Evolutionary conservation across 2,329 filamentous ascomycete species (phyloP).

Genomic region (Xylariaceae sp.): DNA sequence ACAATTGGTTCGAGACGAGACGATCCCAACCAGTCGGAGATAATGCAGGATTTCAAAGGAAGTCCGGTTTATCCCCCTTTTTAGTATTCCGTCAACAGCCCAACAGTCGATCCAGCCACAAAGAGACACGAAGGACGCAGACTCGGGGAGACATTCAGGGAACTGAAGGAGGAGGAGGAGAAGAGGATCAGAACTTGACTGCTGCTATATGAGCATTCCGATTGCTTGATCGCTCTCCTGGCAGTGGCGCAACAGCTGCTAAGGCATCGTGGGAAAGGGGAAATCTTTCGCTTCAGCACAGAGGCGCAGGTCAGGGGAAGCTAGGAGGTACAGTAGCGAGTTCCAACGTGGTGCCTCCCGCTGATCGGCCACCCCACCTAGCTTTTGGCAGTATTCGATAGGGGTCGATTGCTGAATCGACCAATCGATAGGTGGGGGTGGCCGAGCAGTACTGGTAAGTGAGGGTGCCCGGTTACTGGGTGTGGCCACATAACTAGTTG

Average conservation of each 20-base stretch:
- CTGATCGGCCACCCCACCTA: background rate
- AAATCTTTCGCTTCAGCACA: background rate
- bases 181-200: background rate
- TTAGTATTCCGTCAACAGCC: background rate
- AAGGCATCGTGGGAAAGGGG: background rate
- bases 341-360: background rate
- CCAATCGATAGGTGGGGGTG: background rate
- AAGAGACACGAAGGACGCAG: background rate
- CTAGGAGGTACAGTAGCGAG: background rate
- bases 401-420: background rate
- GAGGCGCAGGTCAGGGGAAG: background rate
- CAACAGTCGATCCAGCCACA: background rate
- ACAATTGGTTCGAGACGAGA: slow-evolving; percentile 5
- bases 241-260: slow-evolving; percentile 29
- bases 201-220: background rate
- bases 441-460: background rate
- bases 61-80: background rate
- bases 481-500: too few species aligned
- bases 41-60: background rate
- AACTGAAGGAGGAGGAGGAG: background rate
- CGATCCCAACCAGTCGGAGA: background rate
- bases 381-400: background rate
- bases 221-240: background rate
- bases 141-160: background rate
- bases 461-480: too few species aligned